These are phyloP conservation scores for Ceratobasidium sp. DNA, from an alignment of 1,284 basidiomycete genomes.

Conservation along the genomic window DNA sequence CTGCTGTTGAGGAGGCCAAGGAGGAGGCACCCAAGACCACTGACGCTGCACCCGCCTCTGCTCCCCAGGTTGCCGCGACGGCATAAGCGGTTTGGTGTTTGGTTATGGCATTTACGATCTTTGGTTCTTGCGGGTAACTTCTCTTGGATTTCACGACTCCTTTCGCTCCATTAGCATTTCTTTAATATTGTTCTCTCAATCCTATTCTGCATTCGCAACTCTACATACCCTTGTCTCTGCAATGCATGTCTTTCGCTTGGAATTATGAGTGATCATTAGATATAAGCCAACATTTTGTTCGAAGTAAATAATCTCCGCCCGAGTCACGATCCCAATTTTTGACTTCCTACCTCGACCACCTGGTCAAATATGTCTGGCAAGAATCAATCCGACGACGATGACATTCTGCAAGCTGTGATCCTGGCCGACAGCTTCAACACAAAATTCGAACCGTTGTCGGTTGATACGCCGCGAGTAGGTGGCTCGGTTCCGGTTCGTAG, in stretches of 20 bases:
- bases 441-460: constrained; percentile 88
- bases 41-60: constrained; percentile 51
- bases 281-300: background rate
- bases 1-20: constrained; percentile 21
- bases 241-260: constrained; percentile 41
- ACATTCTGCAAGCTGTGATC: constrained; percentile 89
- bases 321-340: constrained; percentile 12
- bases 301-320: background rate
- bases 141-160: constrained; percentile 34
- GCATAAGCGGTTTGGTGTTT: constrained; percentile 41
- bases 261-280: constrained; percentile 12
- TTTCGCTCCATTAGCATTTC: constrained; percentile 33
- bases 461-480: constrained; percentile 80
- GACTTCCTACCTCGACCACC: background rate
- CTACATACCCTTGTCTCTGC: constrained; percentile 36
- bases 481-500: background rate
- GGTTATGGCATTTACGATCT: constrained; percentile 22
- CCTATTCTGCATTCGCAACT: constrained; percentile 28
- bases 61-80: constrained; percentile 49
- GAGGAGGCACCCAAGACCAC: constrained; percentile 48
- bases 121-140: constrained; percentile 25
- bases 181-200: constrained; percentile 22
- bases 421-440: constrained; percentile 96
- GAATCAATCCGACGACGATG: constrained; percentile 70
- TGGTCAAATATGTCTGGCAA: constrained; percentile 10